Base-by-base conservation (phyloP, 164 flowering plant species). In the Amborella trichopoda region DNA sequence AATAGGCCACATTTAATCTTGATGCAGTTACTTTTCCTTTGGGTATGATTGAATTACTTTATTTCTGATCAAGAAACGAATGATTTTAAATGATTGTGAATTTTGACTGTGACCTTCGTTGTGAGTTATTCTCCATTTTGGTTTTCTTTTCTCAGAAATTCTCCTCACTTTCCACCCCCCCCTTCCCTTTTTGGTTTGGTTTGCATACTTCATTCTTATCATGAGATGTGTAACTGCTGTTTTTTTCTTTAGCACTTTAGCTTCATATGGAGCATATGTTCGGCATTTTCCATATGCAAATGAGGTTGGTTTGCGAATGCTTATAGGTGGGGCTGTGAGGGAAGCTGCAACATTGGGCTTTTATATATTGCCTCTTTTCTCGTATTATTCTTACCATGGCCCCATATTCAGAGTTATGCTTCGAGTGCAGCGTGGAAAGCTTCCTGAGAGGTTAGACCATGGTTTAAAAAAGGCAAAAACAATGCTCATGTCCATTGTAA, bases 271-370 rank as follows among this genome's bases (percentile, higher is more conserved):
- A 59, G 91, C 98, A 46, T 90, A 68, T 68, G 60, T 90, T 47
- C 75, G 78, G 22, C 89, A 79, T 19, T 61, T 90, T 81, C 95
- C 95, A 42, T 90, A 61, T 64, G 67, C 84, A 30, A 85, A 90
- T 76, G 97, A 85, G 81, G 43, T 90, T 60, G 97, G 97, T 52
- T 62, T 90, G 62, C 75, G 97, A 50, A 81, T 83, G 95, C 83
- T 86, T 54, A 81, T 85, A 57, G 97, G 95, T 60, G 97, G 97
- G 28, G 98, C 86, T 20, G 63, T 76, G 19, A 53, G 98, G 10
- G 95, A 90, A 30, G 94, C 95, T 44, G 72, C 83, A 40, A 78
- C 77, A 20, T 50, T 86, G 67, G 98, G 94, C 4, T 83, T 71
- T 55, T 61, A 48, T 40, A 76, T 86, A 23, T 60, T 77, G 6